Evolutionary conservation across 2,329 filamentous ascomycete species (phyloP), one percentile per base, ranked within the genome.

Genomic region (Fusarium newnesense): DNA sequence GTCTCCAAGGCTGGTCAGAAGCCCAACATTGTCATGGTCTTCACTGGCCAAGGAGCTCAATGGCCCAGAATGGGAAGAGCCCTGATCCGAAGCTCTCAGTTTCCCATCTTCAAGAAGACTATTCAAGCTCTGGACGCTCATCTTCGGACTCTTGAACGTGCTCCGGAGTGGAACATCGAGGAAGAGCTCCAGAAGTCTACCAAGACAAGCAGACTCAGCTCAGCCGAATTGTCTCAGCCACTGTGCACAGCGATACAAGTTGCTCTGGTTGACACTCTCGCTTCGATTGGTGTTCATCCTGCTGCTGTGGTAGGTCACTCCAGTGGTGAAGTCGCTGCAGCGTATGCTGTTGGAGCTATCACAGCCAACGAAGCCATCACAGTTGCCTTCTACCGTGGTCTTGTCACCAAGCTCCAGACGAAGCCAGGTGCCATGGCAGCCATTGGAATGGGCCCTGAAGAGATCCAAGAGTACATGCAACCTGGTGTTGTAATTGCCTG

Each of bases 401-500:
- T 52, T n/a, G 57, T 50, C 9, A 53, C 47, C 1, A 52, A 52
- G 19, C 39, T 43, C 4, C 61, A 64, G 9, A 62, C 19, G 0
- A 62, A 65, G 30, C 21, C 36, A 24, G 62, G 57, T 5, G 28
- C 57, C 7, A 65, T 65, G 62, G 47, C 47, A 40, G 62, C 62
- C 2, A 46, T 65, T 24, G 57, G 62, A 4, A 44, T 62, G n/a
- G 57, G 46, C 1, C 9, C 39, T 1, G n/a, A 52, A 0, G 40
- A 28, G n/a, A 30, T 40, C n/a, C 36, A 39, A 19, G 9, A 30
- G 18, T 52, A 50, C 5, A 4, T 62, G 3, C 39, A 53, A 7
- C 47, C 47, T 5, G 57, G 47, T 3, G 62, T 62, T 32, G 57
- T 62, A 4, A 34, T 65, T 12, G 61, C 61, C 1, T 64, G 61